A percentile compares a stretch with the other conserved stretches of the same genome.
Evolutionary conservation across 2,329 filamentous ascomycete species (phyloP).

Genomic region (Diplodia intermedia): DNA sequence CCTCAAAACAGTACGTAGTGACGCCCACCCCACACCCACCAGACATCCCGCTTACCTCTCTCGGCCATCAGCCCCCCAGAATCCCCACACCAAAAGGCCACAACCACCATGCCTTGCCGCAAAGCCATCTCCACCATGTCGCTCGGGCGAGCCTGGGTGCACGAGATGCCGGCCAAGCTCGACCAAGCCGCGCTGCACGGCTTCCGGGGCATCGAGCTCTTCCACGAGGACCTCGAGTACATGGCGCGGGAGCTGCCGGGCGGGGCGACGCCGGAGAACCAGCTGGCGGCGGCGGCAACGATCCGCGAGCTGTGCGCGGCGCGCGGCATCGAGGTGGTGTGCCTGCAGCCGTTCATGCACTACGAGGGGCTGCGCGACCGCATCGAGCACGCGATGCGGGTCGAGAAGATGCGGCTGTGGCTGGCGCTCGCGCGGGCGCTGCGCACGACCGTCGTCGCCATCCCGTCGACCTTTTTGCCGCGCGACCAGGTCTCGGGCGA

Average conservation of each 20-base stretch:
- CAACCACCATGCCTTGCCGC: conserved; percentile 58
- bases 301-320: conserved; percentile 65
- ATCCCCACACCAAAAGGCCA: conserved; percentile 28
- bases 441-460: conserved; percentile 73
- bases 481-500: conserved; percentile 59
- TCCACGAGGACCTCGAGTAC: conserved; percentile 76
- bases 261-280: conserved; percentile 52
- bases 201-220: conserved; percentile 75
- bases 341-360: conserved; percentile 78
- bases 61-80: not conserved
- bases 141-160: conserved; percentile 74
- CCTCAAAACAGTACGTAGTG: not conserved
- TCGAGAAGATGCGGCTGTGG: conserved; percentile 73
- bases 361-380: conserved; percentile 77
- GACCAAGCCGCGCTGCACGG: conserved; percentile 70
- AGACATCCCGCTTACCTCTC: not conserved
- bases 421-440: conserved; percentile 69
- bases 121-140: conserved; percentile 79
- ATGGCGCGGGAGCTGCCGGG: conserved; percentile 59
- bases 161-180: conserved; percentile 71
- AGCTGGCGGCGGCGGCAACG: conserved; percentile 64
- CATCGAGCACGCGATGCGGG: conserved; percentile 60
- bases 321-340: conserved; percentile 65
- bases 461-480: conserved; percentile 74
- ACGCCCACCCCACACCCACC: not conserved